phyloP scores from a whole-genome alignment of 768 basidiomycete genomes.

The Exsudoporus frostii region DNA sequence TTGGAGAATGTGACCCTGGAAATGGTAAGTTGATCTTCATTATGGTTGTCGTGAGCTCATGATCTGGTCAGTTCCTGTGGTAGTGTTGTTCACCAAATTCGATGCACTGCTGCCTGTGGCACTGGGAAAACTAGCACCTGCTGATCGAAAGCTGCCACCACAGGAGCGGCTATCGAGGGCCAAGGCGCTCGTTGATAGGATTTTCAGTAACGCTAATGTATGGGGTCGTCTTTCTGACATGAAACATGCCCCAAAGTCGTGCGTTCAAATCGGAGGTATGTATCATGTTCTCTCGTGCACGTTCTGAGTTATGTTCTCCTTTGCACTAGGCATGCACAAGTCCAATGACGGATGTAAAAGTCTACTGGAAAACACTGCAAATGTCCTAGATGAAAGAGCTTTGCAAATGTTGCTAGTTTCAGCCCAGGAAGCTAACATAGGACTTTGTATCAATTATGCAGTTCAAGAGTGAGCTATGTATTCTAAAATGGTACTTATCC shows the following conservation, averaged over 20 bases:
- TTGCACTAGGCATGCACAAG: neutral
- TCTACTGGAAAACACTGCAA: neutral
- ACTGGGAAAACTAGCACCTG: neutral
- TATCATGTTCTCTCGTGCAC: too few species aligned
- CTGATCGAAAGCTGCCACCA: neutral
- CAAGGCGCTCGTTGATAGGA: neutral
- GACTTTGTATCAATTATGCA: constrained; percentile 5
- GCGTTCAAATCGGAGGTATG: neutral
- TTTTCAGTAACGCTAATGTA: neutral
- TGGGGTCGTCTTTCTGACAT: neutral
- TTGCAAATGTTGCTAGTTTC: constrained; percentile 1
- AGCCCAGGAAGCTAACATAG: neutral
- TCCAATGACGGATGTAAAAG: neutral
- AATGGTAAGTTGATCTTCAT: neutral
- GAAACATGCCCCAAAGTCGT: neutral
- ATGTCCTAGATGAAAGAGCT: neutral
- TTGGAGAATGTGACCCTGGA: neutral
- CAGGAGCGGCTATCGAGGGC: neutral
- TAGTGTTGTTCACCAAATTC: constrained; percentile 6
- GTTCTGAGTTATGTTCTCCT: neutral
- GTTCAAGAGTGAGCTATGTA: neutral
- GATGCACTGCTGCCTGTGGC: neutral
- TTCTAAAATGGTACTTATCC: rapidly evolving
- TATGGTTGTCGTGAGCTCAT: neutral
- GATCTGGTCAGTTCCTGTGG: neutral